phyloP scores from a whole-genome alignment of 192 early-diverging fungal species.

The Gigaspora rosea region DNA sequence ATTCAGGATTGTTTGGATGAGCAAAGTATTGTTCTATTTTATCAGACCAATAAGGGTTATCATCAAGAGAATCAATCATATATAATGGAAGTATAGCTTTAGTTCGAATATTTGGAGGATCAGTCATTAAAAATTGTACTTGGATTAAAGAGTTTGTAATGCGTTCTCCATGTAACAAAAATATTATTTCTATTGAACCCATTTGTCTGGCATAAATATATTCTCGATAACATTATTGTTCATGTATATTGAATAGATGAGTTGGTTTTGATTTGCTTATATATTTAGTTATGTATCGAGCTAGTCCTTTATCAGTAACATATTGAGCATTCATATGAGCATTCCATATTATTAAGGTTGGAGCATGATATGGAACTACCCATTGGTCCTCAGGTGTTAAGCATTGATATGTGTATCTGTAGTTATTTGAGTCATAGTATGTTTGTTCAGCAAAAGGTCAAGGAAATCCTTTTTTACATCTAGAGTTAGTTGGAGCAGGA shows the following conservation, averaged over 20 bases:
- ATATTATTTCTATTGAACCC: too few species aligned
- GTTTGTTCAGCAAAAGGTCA: neutral
- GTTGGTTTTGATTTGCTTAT: neutral
- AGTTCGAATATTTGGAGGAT: too few species aligned
- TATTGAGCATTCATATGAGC: constrained; percentile 1
- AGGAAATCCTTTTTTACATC: constrained; percentile 9
- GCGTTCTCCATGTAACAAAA: too few species aligned
- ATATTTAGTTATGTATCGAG: constrained; percentile 6
- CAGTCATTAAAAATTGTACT: too few species aligned
- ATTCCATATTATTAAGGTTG: neutral
- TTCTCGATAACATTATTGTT: neutral
- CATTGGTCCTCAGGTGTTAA: neutral
- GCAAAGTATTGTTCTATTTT: constrained; percentile 6
- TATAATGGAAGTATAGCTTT: neutral
- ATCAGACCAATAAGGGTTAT: constrained; percentile 8
- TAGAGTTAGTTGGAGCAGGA: neutral
- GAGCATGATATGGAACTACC: neutral
- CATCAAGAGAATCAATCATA: neutral
- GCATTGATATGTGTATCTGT: neutral
- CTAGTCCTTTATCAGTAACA: neutral
- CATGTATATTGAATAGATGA: neutral
- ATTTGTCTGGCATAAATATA: too few species aligned
- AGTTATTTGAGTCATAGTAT: too few species aligned
- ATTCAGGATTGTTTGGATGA: neutral
- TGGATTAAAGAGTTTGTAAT: too few species aligned